Conservation (phyloP, 495 filamentous ascomycete genomes). For the Trichoderma asperelloides region DNA sequence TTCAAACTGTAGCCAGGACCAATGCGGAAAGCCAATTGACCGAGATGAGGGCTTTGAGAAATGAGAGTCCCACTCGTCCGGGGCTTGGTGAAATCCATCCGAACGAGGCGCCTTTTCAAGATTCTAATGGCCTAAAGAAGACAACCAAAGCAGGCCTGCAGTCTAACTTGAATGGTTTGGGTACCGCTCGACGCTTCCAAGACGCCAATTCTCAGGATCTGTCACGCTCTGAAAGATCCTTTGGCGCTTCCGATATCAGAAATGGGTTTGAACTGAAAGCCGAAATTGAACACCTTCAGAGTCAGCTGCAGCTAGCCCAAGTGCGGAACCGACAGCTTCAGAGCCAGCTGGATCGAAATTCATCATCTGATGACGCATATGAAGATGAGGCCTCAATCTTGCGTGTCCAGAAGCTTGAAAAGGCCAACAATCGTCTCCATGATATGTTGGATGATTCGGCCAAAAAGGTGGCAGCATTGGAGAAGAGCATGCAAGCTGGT, state of each 20-base stretch:
- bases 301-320: constrained; percentile 87
- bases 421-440: constrained; percentile 85
- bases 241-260: constrained; percentile 83
- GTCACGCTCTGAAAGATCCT: constrained; percentile 75
- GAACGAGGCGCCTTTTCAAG: constrained; percentile 65
- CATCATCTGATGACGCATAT: constrained; percentile 44
- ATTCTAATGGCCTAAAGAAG: constrained; percentile 61
- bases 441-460: constrained; percentile 92
- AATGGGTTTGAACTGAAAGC: constrained; percentile 84
- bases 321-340: constrained; percentile 96
- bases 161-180: constrained; percentile 64
- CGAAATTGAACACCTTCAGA: constrained; percentile 88
- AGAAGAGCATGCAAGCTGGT: constrained; percentile 80
- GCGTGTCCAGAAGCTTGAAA: constrained; percentile 84
- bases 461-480: constrained; percentile 84
- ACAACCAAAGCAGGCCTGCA: constrained; percentile 58
- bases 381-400: constrained; percentile 74
- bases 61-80: constrained; percentile 62
- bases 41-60: constrained; percentile 67
- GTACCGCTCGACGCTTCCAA: constrained; percentile 62
- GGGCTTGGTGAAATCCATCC: constrained; percentile 76
- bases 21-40: constrained; percentile 78
- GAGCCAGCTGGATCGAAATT: constrained; percentile 63
- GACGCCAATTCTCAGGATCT: constrained; percentile 67
- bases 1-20: constrained; percentile 72